phyloP scores from a whole-genome alignment of 768 basidiomycete genomes.

The Hygrophoropsis aurantiaca region DNA sequence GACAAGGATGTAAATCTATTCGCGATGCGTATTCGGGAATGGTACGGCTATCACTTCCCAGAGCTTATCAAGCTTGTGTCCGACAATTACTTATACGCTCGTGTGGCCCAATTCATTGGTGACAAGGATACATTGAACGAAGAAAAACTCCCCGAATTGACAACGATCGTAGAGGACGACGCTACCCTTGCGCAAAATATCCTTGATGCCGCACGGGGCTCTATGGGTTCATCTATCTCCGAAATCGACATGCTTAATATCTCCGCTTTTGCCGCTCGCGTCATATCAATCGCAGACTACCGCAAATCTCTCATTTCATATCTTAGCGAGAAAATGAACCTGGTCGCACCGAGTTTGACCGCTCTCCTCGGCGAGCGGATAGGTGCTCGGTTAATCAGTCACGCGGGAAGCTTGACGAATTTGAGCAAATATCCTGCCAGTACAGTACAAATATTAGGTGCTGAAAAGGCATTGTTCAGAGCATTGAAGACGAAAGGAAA shows the following conservation, averaged over 20 bases:
- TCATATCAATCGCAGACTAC: constrained; percentile 91
- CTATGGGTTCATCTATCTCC: constrained; percentile 90
- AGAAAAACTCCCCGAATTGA: constrained; percentile 76
- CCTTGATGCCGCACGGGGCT: constrained; percentile 89
- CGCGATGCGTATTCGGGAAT: constrained; percentile 96
- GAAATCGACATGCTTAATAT: constrained; percentile 97
- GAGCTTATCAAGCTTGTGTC: constrained; percentile 92
- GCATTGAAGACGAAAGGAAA: constrained; percentile 99
- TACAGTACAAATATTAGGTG: constrained; percentile 96
- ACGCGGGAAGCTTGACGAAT: constrained; percentile 95
- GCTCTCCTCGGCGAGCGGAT: constrained; percentile 91
- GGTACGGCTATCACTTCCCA: constrained; percentile 99
- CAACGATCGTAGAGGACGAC: constrained; percentile 81
- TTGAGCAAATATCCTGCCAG: constrained; percentile 97
- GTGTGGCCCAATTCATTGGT: constrained; percentile 80
- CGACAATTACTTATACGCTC: constrained; percentile 94
- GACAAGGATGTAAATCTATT: constrained; percentile 99
- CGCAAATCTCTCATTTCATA: constrained; percentile 87
- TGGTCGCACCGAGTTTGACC: constrained; percentile 90
- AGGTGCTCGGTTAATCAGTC: constrained; percentile 89
- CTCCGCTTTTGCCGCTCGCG: constrained; percentile 83
- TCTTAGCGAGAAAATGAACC: constrained; percentile 95
- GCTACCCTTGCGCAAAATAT: constrained; percentile 87
- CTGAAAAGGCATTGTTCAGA: constrained; percentile 96
- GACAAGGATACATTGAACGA: constrained; percentile 81